Evolutionary conservation across 768 basidiomycete genomes (phyloP).

Genomic region (Auricularia sp.): DNA sequence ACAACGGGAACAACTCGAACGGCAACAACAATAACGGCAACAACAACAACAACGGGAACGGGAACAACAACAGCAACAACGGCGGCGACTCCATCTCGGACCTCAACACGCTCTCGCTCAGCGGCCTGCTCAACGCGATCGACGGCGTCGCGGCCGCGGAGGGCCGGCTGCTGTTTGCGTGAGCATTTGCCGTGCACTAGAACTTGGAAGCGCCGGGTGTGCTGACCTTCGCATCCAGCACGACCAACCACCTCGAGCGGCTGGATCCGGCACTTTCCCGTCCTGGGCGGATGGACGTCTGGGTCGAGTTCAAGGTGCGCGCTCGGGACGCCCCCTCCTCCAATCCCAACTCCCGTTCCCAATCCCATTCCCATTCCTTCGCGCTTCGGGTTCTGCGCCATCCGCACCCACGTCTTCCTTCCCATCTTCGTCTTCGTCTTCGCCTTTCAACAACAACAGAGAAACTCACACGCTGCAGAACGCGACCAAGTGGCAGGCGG

Average conservation of each 20-base stretch:
- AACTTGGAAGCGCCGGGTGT: background rate
- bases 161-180: slow-evolving; percentile 80
- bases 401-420: background rate
- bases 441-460: background rate
- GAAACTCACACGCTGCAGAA: slow-evolving; percentile 4
- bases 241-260: slow-evolving; percentile 82
- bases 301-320: slow-evolving; percentile 57
- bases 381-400: background rate
- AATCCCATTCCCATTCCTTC: too few species aligned
- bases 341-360: too few species aligned
- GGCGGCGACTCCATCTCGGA: slow-evolving; percentile 43
- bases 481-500: slow-evolving; percentile 76
- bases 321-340: background rate
- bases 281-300: slow-evolving; percentile 80
- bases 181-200: background rate
- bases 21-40: slow-evolving; percentile 30
- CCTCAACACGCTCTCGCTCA: slow-evolving; percentile 71
- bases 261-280: slow-evolving; percentile 87
- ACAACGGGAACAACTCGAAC: slow-evolving; percentile 23
- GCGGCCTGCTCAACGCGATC: slow-evolving; percentile 73
- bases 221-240: slow-evolving; percentile 17
- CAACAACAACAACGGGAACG: slow-evolving; percentile 36
- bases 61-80: slow-evolving; percentile 24
- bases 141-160: slow-evolving; percentile 84
- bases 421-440: background rate